Percentiles rank a stretch among this genome's conserved stretches.
Evolutionary conservation across 805 yeast species (phyloP).

Genomic region (Geotrichum ghanense): DNA sequence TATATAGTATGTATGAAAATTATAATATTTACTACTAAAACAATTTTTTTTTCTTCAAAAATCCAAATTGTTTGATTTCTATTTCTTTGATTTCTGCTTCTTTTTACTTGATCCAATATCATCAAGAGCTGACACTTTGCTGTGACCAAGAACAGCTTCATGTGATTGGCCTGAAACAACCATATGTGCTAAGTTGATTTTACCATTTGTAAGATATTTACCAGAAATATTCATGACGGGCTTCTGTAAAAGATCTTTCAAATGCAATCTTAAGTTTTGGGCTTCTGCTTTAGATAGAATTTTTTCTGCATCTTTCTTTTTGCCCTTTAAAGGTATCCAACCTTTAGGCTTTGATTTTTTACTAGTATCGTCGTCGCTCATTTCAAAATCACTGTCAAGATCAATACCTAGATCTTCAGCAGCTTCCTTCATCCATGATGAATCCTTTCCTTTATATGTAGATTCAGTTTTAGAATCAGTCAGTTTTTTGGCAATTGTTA

Average conservation of each 20-base stretch:
- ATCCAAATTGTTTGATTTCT: background rate
- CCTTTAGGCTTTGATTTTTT: constrained; percentile 25
- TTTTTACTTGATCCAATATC: constrained; percentile 6
- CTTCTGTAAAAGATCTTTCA: constrained; percentile 41
- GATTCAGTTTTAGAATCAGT: constrained; percentile 60
- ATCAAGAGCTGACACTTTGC: constrained; percentile 57
- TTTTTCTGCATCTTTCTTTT: constrained; percentile 29
- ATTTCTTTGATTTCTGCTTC: background rate
- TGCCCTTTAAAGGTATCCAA: constrained; percentile 16
- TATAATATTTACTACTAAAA: background rate
- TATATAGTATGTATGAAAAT: background rate
- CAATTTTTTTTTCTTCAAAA: background rate
- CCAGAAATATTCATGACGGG: constrained; percentile 45
- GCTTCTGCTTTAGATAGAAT: constrained; percentile 37
- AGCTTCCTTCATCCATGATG: constrained; percentile 75
- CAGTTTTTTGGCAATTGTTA: constrained; percentile 54
- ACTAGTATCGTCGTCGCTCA: constrained; percentile 38
- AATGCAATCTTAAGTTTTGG: constrained; percentile 36
- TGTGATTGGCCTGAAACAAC: constrained; percentile 60
- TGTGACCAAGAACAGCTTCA: constrained; percentile 57
- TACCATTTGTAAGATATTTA: constrained; percentile 62
- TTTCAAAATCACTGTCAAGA: constrained; percentile 46
- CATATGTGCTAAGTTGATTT: constrained; percentile 65
- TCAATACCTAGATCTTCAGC: constrained; percentile 90
- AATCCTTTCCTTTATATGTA: constrained; percentile 38